Evolutionary conservation across 768 basidiomycete species (phyloP), one percentile per base, ranked within the genome.

Genomic region (Chiua virens): DNA sequence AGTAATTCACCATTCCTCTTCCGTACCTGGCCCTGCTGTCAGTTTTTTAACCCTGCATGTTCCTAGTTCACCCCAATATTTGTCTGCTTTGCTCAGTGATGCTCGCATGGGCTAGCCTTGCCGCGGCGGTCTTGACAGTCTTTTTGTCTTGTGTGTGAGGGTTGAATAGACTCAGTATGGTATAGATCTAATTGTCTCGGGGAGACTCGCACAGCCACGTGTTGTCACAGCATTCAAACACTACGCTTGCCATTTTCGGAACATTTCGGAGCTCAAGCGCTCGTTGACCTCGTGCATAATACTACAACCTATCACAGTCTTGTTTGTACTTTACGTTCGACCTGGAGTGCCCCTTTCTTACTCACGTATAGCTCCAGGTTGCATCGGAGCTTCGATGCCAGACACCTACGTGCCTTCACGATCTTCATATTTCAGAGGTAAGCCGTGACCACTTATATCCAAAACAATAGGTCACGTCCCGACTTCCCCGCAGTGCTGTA

Each of bases 231-330:
- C 7, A 5, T 25, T 9, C 40, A 34, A 63, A 51, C 55, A 65
- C 58, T 56, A 63, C 55, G 13, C 57, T 32, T 65, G 40, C 64
- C 59, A 55, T 58, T 63, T 58, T 32, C 42, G 53, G 52, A 45
- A 30, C 50, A 41, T 21, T n/a, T 52, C 36, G 32, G 30, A 27
- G 42, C 10, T 3, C 25, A 30, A 3, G 4, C 27, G 27, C 4
- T 28, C 27, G 8, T 5, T 8, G 3, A 23, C 23, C 23, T 23
- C 23, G 6, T 27, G 7, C 27, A 27, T 8, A 5, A 8, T 8
- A 27, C 9, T 27, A 2, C 27, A 8, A n/a, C n/a, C n/a, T n/a
- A n/a, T n/a, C n/a, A n/a, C n/a, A n/a, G 30, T 10, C 13, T 30
- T 30, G 30, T 30, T 10, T 11, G 13, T 8, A 4, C 30, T 30